Base-by-base conservation (phyloP, 345 rosid species). In the Salix dunnii region DNA sequence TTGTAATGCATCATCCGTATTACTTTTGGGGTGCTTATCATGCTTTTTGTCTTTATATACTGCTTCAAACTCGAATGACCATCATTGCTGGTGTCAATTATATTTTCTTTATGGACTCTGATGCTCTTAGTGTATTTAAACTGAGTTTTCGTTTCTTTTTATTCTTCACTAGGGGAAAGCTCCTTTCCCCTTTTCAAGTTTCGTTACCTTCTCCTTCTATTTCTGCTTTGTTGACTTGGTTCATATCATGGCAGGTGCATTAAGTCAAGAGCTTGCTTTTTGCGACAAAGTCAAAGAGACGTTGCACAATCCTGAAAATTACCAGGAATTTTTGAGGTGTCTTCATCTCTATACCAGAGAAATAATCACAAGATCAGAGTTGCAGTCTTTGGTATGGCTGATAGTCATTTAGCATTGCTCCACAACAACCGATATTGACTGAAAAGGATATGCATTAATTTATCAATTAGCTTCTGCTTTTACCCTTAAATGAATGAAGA, bases 301-400 rank as follows among this genome's bases (percentile, higher is more conserved):
- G 83, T 86, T 95, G 77, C 77, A 55, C 38, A 88, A 82, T 61
- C 84, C 91, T 64, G 98, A 88, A 25, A 83, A 81, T 84, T 89
- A 85, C 86, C 98, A 95, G 78, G 93, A 90, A 84, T 90, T 93
- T 77, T 81, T 95, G 76, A 85, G 86, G 80, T 91, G 98, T 81
- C 99, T 95, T 84, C 92, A 88, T 83, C 90, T 93, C 67, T 91
- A 85, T 78, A 90, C 94, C 53, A 84, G 88, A 73, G 99, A 94
- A 84, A 90, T 93, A 65, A 95, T 95, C 83, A 81, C 90, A 67
- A 88, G 92, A 69, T 77, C 90, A 77, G 94, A 95, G 71, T 78
- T 95, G 87, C 92, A 89, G 42, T 88, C 90, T 74, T 86, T 95
- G 99, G 99, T 95, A 91, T 81, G 91, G 76, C 73, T 74, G 18